phyloP scores from a whole-genome alignment of 163 green algal genomes.

The Chloromonas sp. region DNA sequence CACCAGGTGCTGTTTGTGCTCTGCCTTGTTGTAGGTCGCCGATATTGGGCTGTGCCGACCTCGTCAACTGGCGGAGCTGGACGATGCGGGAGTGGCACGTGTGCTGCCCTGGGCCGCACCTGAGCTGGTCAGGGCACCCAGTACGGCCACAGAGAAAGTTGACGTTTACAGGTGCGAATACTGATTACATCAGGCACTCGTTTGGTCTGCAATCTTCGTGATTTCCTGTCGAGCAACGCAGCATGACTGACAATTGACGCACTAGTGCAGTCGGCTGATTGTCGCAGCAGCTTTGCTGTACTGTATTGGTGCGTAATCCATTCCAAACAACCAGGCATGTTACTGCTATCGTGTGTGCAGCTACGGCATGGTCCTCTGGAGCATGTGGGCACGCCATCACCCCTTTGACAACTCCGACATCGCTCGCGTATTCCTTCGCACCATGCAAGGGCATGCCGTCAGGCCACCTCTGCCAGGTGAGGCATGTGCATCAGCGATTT shows the following conservation, averaged over 20 bases:
- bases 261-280: too few relatives aligned
- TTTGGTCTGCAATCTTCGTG: neutral
- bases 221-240: neutral
- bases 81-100: constrained; percentile 9
- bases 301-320: neutral
- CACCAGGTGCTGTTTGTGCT: too few relatives aligned
- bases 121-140: constrained; percentile 1
- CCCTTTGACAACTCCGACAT: constrained; percentile 15
- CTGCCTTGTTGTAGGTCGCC: neutral
- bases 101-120: constrained; percentile 13
- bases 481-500: neutral
- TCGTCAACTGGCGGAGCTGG: neutral
- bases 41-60: constrained; percentile 4
- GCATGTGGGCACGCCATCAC: constrained; percentile 18
- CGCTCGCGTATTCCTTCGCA: constrained; percentile 1
- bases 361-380: constrained; percentile 26
- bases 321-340: neutral
- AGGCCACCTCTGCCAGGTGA: constrained; percentile 25
- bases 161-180: neutral
- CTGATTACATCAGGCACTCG: neutral
- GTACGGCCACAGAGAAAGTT: constrained; percentile 7
- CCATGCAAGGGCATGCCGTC: constrained; percentile 16
- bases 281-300: neutral
- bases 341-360: constrained; percentile 13
- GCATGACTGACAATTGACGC: neutral